Conservation (phyloP, 805 yeast species). For the Dipodascus albidus region DNA sequence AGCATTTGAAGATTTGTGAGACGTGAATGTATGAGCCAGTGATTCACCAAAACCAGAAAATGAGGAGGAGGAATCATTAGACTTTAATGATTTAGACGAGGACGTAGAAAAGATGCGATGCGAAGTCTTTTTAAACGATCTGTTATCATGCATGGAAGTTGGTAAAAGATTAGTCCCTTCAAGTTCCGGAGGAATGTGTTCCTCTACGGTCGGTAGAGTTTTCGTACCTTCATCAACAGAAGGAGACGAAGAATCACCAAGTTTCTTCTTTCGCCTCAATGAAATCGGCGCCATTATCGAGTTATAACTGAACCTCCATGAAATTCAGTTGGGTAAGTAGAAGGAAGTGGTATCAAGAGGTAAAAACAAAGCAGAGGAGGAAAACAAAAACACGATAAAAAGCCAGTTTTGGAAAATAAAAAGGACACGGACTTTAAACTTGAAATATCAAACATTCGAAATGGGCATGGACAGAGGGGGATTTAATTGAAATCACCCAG, state of each 20-base stretch:
- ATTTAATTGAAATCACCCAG: too few relatives aligned
- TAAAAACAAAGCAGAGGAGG: background rate
- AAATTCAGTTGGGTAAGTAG: too few relatives aligned
- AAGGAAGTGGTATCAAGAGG: background rate
- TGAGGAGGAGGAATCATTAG: background rate
- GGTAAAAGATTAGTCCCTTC: background rate
- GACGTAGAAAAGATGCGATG: background rate
- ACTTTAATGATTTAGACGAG: background rate
- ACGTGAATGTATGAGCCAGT: background rate
- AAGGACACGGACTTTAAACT: background rate
- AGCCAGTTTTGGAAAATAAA: background rate
- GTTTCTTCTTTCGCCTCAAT: conserved; percentile 1
- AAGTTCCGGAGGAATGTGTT: background rate
- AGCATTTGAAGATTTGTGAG: background rate
- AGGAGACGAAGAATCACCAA: background rate
- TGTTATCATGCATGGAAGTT: background rate
- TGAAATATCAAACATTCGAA: too few relatives aligned
- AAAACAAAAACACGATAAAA: background rate
- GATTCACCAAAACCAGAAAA: background rate
- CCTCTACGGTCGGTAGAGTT: background rate
- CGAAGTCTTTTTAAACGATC: background rate
- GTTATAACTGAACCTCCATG: background rate
- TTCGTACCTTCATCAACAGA: background rate
- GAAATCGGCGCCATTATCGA: background rate
- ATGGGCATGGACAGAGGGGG: too few relatives aligned